Base-by-base conservation (phyloP, 1,139 yeast species). In the Blastobotrys capitulatus region DNA sequence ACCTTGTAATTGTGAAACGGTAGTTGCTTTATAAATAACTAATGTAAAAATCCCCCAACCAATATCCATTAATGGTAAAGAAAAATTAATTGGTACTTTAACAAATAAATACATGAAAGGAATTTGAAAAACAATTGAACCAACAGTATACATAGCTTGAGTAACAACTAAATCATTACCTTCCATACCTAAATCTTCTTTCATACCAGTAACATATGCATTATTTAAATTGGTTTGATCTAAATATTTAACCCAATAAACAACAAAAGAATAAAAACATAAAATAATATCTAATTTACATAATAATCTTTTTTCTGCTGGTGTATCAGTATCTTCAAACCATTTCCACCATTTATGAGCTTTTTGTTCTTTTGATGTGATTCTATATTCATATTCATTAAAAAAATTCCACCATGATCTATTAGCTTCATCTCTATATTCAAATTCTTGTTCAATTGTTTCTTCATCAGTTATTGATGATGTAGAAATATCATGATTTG, bases 141-240 rank as follows among this genome's bases (percentile, higher is more conserved):
- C 88, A 44, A 79, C 75, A 38, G 68, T 74, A 63, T 77, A 82
- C 64, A 81, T 65, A n/a, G 78, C 80, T 57, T 78, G 82, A 7
- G 85, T 78, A 56, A 81, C 68, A 41, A 80, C 80, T 61, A 81
- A 76, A 57, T 82, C 86, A 55, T 81, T 81, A n/a, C 86, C 85
- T 54, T 72, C 64, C 78, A 84, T 77, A 18, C 73, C 69, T 44
- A 61, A 48, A 44, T 60, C 65, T 13, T 51, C 58, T 42, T 49
- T 46, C 61, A 62, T 61, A 10, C 62, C 60, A 10, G 62, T 57
- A 7, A 60, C 59, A 36, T 60, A 62, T 6, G 66, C 66, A 42
- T 62, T 62, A 50, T 53, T 60, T 35, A 63, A 42, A 20, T 60
- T 62, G 42, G 59, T 51, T 42, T 56, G 60, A 38, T 59, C 62